phyloP scores from a whole-genome alignment of 129 eudicot species.

The Chrysanthemum seticuspe region DNA sequence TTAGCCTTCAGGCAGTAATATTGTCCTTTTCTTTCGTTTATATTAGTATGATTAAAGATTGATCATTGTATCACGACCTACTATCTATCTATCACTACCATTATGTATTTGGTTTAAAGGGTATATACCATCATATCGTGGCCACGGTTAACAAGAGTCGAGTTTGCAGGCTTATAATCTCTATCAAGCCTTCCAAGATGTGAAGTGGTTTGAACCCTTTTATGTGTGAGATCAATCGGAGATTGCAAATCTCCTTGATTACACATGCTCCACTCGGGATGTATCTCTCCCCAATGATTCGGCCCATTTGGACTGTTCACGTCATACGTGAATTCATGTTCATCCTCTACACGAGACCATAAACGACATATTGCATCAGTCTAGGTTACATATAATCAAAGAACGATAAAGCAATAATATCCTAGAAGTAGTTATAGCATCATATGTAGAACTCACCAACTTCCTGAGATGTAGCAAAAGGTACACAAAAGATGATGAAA shows the following conservation, averaged over 20 bases:
- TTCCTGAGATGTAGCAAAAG: conserved; percentile 35
- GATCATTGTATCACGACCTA: too few species aligned
- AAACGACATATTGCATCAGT: neutral
- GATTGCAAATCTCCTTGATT: conserved; percentile 47
- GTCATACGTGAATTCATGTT: conserved; percentile 45
- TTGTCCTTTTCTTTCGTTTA: too few species aligned
- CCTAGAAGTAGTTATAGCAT: neutral
- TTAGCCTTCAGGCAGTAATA: too few species aligned
- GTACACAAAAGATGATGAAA: conserved; percentile 23
- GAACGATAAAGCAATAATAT: neutral
- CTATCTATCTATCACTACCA: too few species aligned
- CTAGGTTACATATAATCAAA: neutral
- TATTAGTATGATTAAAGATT: too few species aligned
- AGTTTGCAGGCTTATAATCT: too few species aligned
- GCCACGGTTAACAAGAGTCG: too few species aligned
- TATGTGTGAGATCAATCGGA: too few species aligned
- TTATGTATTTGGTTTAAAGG: too few species aligned
- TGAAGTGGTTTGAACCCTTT: too few species aligned
- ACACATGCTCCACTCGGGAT: conserved; percentile 52
- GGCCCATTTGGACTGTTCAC: conserved; percentile 38
- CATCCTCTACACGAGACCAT: conserved; percentile 41
- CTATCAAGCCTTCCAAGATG: too few species aligned
- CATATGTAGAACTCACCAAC: conserved; percentile 42
- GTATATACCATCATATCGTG: too few species aligned
- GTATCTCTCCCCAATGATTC: conserved; percentile 46